These are phyloP conservation scores for Mycena rebaudengoi DNA, from an alignment of 768 basidiomycete genomes.

Conservation along the genomic window DNA sequence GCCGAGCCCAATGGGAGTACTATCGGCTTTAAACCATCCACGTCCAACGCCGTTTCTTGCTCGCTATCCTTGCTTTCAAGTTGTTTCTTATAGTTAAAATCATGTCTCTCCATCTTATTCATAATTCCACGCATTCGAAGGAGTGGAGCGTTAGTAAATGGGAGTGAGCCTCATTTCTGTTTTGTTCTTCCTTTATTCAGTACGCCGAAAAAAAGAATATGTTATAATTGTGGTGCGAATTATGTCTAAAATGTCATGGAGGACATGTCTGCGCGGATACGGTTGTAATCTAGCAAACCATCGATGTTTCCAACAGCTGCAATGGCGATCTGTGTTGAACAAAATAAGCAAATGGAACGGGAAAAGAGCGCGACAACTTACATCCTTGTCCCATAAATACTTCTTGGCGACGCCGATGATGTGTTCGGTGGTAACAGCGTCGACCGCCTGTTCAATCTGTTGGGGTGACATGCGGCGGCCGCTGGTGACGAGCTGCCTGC, in stretches of 20 bases:
- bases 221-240: no score
- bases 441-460: slow-evolving; percentile 93
- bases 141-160: no score
- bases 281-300: slow-evolving; percentile 94
- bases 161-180: no score
- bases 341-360: not conserved
- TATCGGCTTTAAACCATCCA: no score
- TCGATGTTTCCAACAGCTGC: slow-evolving; percentile 92
- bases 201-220: no score
- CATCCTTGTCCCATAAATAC: slow-evolving; percentile 97
- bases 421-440: slow-evolving; percentile 87
- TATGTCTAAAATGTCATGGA: slow-evolving; percentile 76
- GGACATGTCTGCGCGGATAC: slow-evolving; percentile 84
- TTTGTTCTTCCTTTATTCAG: no score
- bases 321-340: slow-evolving; percentile 68
- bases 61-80: no score
- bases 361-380: slow-evolving; percentile 48
- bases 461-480: slow-evolving; percentile 90
- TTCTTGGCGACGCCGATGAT: slow-evolving; percentile 95
- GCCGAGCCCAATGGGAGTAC: no score
- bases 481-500: slow-evolving; percentile 95
- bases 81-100: no score
- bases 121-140: no score
- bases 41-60: no score
- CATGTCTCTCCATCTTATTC: no score